Evolutionary conservation across 306 rosid genomes (phyloP).

Genomic region (Heteromeles arbutifolia): DNA sequence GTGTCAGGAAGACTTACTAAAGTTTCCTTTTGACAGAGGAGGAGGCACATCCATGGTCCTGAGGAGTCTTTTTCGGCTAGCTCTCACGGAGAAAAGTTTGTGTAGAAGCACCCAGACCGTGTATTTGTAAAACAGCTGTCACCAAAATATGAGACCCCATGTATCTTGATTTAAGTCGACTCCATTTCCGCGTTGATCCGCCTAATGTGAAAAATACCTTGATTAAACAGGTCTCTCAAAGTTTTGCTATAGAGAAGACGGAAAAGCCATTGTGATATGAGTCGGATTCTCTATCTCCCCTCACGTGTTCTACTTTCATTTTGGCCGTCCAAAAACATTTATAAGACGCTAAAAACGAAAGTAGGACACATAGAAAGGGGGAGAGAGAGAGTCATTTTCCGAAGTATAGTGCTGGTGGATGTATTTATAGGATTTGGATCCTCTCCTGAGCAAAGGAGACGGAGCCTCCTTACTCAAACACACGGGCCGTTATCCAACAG

Average conservation of each 20-base stretch:
- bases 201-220: background rate
- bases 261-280: background rate
- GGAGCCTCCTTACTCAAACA: no score
- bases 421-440: background rate
- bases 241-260: background rate
- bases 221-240: background rate
- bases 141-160: background rate
- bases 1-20: no score
- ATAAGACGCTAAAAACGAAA: background rate
- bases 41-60: no score
- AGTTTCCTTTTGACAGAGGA: no score
- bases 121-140: background rate
- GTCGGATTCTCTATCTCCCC: background rate
- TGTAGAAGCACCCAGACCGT: background rate
- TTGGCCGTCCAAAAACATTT: no score
- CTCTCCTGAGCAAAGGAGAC: no score
- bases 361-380: background rate
- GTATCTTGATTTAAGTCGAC: no score
- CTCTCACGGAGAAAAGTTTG: no score
- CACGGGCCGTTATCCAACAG: no score
- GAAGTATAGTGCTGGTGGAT: background rate
- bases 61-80: no score
- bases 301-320: background rate
- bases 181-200: no score
- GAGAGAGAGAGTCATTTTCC: background rate